Conservation (phyloP, 805 yeast species). For the Saccharomyces jurei region DNA sequence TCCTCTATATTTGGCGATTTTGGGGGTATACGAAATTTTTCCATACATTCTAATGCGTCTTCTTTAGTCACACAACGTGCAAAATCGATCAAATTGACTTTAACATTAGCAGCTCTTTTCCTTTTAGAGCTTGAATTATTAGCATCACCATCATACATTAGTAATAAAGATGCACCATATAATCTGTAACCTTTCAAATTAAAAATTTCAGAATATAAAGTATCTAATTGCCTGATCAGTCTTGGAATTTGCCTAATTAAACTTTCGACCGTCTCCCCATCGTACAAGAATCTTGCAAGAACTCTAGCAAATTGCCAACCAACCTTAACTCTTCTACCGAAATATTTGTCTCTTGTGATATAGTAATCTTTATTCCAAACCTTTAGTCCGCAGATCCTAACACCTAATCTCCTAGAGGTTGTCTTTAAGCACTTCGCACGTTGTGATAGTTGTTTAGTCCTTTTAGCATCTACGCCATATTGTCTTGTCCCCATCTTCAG, state of each 20-base stretch:
- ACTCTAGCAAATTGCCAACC: constrained; percentile 75
- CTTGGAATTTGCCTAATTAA: constrained; percentile 60
- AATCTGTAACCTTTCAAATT: constrained; percentile 68
- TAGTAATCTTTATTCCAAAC: constrained; percentile 56
- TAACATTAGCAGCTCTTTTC: constrained; percentile 21
- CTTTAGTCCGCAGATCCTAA: constrained; percentile 91
- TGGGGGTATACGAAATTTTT: constrained; percentile 60
- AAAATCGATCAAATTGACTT: constrained; percentile 83
- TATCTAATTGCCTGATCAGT: constrained; percentile 51
- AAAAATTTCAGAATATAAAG: constrained; percentile 46
- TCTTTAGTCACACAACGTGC: constrained; percentile 82
- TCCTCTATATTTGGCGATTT: constrained; percentile 54
- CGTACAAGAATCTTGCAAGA: constrained; percentile 68
- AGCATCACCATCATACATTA: constrained; percentile 73
- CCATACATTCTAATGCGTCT: constrained; percentile 34
- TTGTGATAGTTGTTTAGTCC: constrained; percentile 69
- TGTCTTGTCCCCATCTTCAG: constrained; percentile 98
- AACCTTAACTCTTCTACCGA: constrained; percentile 66
- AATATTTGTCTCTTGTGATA: constrained; percentile 79
- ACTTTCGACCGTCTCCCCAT: constrained; percentile 54
- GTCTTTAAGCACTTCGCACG: constrained; percentile 71
- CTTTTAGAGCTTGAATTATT: constrained; percentile 7
- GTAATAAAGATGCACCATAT: constrained; percentile 81
- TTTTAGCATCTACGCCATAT: constrained; percentile 87
- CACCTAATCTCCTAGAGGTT: constrained; percentile 77